Evolutionary conservation across 345 rosid genomes (phyloP).

Genomic region (Arabis alpina): DNA sequence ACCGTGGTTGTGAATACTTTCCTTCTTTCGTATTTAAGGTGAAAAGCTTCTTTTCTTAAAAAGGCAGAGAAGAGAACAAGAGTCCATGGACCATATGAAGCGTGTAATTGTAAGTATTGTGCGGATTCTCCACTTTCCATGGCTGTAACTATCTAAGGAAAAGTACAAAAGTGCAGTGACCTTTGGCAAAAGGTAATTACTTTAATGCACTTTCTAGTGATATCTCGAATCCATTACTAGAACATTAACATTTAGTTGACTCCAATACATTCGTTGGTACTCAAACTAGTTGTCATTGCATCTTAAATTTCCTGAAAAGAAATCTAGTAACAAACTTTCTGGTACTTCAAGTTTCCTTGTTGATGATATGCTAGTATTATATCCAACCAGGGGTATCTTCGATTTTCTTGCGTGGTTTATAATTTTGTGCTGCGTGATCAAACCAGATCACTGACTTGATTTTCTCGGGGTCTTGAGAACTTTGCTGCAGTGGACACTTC

Average conservation of each 20-base stretch:
- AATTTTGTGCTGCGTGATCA: slow-evolving; percentile 10
- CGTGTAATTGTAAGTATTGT: slow-evolving; percentile 19
- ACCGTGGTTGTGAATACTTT: neutral
- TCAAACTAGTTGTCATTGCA: slow-evolving; percentile 13
- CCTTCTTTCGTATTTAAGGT: neutral
- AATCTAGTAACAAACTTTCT: slow-evolving; percentile 1
- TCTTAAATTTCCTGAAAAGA: slow-evolving; percentile 1
- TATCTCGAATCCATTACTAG: slow-evolving; percentile 21
- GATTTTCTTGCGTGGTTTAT: slow-evolving; percentile 15
- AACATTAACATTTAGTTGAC: slow-evolving; percentile 1
- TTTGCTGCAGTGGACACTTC: slow-evolving; percentile 20
- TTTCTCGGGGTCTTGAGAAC: slow-evolving; percentile 21
- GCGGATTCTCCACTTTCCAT: slow-evolving; percentile 40
- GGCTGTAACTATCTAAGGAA: slow-evolving; percentile 30
- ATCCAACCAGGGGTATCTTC: slow-evolving; percentile 6
- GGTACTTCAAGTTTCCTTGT: slow-evolving; percentile 8
- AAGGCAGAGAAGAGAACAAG: slow-evolving; percentile 35
- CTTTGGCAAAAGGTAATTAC: slow-evolving; percentile 35
- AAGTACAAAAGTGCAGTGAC: slow-evolving; percentile 34
- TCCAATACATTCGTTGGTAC: slow-evolving; percentile 12
- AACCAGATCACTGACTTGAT: slow-evolving; percentile 16
- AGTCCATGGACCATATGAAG: slow-evolving; percentile 36
- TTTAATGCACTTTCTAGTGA: slow-evolving; percentile 37
- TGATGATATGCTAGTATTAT: neutral
- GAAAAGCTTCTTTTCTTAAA: slow-evolving; percentile 8